These are phyloP conservation scores for Serendipita vermifera DNA, from an alignment of 768 basidiomycete genomes.

Conservation along the genomic window DNA sequence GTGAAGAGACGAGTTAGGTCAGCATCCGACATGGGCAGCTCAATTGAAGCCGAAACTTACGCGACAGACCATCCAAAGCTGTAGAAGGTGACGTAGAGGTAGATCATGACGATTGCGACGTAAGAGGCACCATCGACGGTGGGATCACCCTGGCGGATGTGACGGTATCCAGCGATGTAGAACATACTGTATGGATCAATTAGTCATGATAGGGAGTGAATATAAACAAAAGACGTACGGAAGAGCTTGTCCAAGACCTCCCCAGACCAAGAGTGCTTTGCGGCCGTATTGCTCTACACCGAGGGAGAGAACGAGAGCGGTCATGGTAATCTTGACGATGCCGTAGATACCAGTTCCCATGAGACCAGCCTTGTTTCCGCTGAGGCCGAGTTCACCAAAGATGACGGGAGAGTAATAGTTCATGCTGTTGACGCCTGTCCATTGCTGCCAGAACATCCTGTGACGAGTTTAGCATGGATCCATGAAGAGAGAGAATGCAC, in stretches of 20 bases:
- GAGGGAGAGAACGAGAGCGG: constrained; percentile 51
- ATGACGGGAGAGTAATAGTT: constrained; percentile 44
- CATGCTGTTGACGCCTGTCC: constrained; percentile 43
- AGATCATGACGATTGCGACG: constrained; percentile 34
- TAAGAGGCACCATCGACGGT: constrained; percentile 30
- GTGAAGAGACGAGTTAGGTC: neutral
- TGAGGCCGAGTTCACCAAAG: constrained; percentile 55
- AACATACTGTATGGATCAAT: constrained; percentile 26
- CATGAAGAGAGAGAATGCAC: constrained; percentile 30
- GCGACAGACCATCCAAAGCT: constrained; percentile 15
- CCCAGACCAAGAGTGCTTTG: constrained; percentile 38
- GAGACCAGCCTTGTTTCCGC: constrained; percentile 42
- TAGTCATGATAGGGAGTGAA: neutral
- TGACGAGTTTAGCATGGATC: constrained; percentile 34
- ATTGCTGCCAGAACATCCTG: constrained; percentile 36
- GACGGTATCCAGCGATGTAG: constrained; percentile 34
- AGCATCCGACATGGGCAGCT: neutral
- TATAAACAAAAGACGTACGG: constrained; percentile 2
- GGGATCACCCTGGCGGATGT: constrained; percentile 22
- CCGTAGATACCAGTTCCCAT: constrained; percentile 61
- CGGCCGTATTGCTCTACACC: constrained; percentile 57
- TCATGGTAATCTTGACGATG: constrained; percentile 55
- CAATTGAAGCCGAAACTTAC: neutral
- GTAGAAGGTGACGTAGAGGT: constrained; percentile 27
- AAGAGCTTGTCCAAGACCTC: constrained; percentile 35